Evolutionary conservation across 768 basidiomycete species (phyloP).

Genomic region (Phylloporus sp.): DNA sequence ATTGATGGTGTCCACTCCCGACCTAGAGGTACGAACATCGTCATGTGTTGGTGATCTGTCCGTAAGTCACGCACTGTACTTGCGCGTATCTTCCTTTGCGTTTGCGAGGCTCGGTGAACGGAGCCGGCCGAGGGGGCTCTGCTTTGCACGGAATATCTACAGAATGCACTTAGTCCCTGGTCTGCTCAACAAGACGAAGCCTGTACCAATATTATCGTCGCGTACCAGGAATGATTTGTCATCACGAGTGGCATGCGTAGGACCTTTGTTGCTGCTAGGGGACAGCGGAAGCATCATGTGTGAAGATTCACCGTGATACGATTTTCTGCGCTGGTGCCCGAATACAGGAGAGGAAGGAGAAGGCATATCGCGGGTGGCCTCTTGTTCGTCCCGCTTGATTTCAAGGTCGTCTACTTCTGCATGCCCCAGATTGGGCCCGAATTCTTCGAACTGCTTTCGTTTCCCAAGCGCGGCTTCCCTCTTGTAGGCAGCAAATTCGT

Average conservation of each 20-base stretch:
- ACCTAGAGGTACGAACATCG: conserved; percentile 14
- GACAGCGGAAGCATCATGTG: conserved; percentile 5
- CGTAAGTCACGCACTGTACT: conserved; percentile 27
- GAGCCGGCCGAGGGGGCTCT: conserved; percentile 6
- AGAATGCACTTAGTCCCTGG: background rate
- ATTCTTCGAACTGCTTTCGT: conserved; percentile 24
- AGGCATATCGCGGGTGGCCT: background rate
- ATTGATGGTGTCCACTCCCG: conserved; percentile 48
- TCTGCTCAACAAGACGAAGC: background rate
- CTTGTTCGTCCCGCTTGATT: conserved; percentile 1
- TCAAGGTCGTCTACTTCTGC: conserved; percentile 6
- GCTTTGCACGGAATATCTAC: conserved; percentile 14
- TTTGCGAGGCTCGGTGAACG: conserved; percentile 36
- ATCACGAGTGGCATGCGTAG: background rate
- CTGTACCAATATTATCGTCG: conserved; percentile 8
- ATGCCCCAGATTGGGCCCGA: conserved; percentile 11
- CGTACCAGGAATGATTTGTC: background rate
- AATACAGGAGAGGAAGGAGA: background rate
- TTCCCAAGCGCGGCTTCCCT: conserved; percentile 24
- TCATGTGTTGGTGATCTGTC: background rate
- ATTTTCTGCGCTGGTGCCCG: conserved; percentile 14
- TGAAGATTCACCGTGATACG: conserved; percentile 13
- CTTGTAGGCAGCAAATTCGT: conserved; percentile 26
- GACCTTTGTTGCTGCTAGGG: conserved; percentile 4
- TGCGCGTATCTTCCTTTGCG: conserved; percentile 57